Conservation (phyloP, 305 asterid species). For the Solanum hybrid region DNA sequence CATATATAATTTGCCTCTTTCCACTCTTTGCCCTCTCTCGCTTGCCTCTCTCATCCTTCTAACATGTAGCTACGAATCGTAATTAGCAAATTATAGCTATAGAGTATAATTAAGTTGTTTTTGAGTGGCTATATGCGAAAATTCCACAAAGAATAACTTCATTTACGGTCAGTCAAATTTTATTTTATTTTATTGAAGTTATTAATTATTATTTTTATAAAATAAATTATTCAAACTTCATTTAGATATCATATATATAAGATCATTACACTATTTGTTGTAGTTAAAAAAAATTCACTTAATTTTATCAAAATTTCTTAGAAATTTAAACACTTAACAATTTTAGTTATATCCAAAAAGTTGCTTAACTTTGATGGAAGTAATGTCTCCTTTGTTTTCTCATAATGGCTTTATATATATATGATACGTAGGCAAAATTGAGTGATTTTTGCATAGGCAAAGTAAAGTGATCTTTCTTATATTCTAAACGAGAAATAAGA, state of each 20-base stretch:
- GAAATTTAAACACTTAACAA: neutral
- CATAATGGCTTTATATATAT: neutral
- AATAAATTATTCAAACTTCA: no score
- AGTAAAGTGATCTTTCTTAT: neutral
- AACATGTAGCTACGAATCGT: neutral
- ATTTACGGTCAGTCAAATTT: neutral
- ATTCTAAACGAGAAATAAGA: neutral
- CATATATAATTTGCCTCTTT: no score
- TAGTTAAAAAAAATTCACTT: neutral
- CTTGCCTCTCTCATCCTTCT: no score
- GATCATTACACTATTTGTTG: neutral
- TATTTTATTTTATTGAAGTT: neutral
- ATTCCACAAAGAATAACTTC: neutral
- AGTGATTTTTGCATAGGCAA: neutral
- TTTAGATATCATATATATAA: neutral
- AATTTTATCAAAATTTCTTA: neutral
- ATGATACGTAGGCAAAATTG: neutral
- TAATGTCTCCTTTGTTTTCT: neutral
- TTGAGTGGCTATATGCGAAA: neutral
- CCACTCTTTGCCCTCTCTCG: no score
- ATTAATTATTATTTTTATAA: neutral
- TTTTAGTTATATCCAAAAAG: neutral
- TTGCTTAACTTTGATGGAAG: neutral
- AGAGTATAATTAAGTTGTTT: no score
- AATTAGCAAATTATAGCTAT: neutral